Base-by-base conservation (phyloP, 805 yeast species). In the Cyberlindnera lachancei region DNA sequence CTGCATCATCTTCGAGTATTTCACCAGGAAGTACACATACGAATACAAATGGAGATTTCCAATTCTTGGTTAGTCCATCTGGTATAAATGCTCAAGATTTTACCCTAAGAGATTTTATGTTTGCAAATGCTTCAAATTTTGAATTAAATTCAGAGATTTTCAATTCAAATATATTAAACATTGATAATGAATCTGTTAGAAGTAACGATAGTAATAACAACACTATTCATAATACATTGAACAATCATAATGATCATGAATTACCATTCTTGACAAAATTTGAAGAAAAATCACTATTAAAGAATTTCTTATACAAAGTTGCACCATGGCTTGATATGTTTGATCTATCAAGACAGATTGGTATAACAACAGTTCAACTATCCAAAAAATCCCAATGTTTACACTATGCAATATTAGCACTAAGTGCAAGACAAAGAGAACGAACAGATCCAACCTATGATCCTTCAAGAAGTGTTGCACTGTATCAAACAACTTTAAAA, bases 251-350 rank as follows among this genome's bases (percentile, higher is more conserved):
- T n/a, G n/a, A n/a, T n/a, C n/a, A n/a, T n/a, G n/a, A n/a, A n/a
- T n/a, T n/a, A n/a, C n/a, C 46, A 9, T 51, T 46, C n/a, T 30
- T 53, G 4, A 37, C 47, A 7, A 46, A 50, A 61, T 66, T 44
- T 9, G 65, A 61, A 34, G 48, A 50, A 38, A 44, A 58, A 35
- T 20, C 39, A 10, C 38, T 63, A 27, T 38, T 58, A 44, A 52
- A 53, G 30, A 55, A 49, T 13, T 65, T 55, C 30, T 40, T 62
- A 3, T 62, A 61, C 32, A 58, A 59, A 21, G 56, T 64, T 18
- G 64, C 67, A 0, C 50, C 56, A 1, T 58, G 66, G 52, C 38
- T 62, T 14, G 68, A 62, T 34, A 61, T 63, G 59, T 63, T 60
- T 40, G 56, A 52, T 29, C 46, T 47, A 2, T 37, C 58, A 4